These are phyloP conservation scores for Isatis lusitanica DNA, from an alignment of 441 rosid species.

Conservation along the genomic window DNA sequence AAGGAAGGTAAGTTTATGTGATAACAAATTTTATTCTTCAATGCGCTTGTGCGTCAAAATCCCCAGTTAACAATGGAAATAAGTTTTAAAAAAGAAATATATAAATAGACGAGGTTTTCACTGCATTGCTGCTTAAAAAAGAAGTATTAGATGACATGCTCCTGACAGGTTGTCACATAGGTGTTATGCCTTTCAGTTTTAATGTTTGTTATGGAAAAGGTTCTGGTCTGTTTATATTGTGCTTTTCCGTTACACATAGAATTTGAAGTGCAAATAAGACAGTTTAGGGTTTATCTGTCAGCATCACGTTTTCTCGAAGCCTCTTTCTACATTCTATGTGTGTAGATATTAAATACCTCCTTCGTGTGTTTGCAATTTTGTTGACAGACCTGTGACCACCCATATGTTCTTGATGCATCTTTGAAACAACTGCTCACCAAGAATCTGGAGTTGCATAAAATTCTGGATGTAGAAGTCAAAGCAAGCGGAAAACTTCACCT, in stretches of 20 bases:
- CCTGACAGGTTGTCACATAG: constrained; percentile 10
- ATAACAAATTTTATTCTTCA: neutral
- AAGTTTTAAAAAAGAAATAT: neutral
- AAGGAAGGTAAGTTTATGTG: constrained; percentile 58
- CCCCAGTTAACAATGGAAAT: neutral
- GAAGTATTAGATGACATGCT: neutral
- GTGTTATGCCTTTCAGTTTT: neutral
- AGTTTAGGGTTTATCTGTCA: constrained; percentile 17
- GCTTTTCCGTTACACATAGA: neutral
- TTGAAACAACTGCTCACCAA: constrained; percentile 42
- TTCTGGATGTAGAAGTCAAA: constrained; percentile 75
- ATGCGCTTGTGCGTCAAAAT: neutral
- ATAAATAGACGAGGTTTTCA: constrained; percentile 1
- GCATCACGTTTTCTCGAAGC: constrained; percentile 7
- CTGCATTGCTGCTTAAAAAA: constrained; percentile 8
- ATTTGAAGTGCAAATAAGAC: constrained; percentile 25
- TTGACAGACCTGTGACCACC: constrained; percentile 94
- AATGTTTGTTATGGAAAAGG: constrained; percentile 1
- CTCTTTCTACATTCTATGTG: constrained; percentile 12
- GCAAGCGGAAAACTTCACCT: constrained; percentile 89
- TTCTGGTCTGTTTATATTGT: constrained; percentile 15
- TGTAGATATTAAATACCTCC: constrained; percentile 15
- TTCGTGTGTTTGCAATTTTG: constrained; percentile 18
- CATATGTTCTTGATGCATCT: constrained; percentile 60
- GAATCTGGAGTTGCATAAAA: constrained; percentile 42